Base-by-base conservation (phyloP, 192 early-diverging fungal species). In the Entomortierella parvispora region DNA sequence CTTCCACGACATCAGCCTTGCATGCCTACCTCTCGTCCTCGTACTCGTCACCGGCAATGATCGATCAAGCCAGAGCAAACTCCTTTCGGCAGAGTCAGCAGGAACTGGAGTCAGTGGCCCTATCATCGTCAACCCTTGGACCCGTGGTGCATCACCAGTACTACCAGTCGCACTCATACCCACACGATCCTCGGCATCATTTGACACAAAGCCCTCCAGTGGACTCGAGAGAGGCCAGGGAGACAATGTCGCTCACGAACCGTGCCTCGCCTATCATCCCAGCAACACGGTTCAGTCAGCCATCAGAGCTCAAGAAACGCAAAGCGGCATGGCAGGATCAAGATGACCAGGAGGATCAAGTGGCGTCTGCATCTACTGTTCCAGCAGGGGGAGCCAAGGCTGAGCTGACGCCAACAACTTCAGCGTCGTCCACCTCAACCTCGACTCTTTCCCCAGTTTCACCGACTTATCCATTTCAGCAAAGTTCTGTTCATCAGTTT, bases 1-100 rank as follows among this genome's bases (percentile, higher is more conserved):
- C 47, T 22, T 3, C n/a, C 6, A 51, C 47, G 10, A 55, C 71
- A 0, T 51, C 49, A n/a, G 56, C 63, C 5, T 43, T 62, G 42
- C 62, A 72, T 14, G 42, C 56, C n/a, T 72, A 59, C 22, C 31
- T 65, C 1, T 58, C 61, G 9, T n/a, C 62, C 14, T 62, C 63
- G 2, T 75, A 75, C 29, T 67, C 71, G 2, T 67, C 71, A 0
- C 56, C 71, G 40, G 63, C 71, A 12, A 59, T 63, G 5, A 75
- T 75, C 10, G 63, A 75, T 32, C 64, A 75, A 55, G 71, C 64
- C 17, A 57, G 71, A 49, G 71, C 71, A 15, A 75, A 56, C 14
- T 75, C 71, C 5, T 75, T 75, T 49, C 63, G 59, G 23, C 58
- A 66, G 23, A 14, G 65, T 6, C 40, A 49, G 25, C 49, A 61